Evolutionary conservation across 1,139 yeast species (phyloP).

Genomic region (Blastobotrys raffinosifermentans): DNA sequence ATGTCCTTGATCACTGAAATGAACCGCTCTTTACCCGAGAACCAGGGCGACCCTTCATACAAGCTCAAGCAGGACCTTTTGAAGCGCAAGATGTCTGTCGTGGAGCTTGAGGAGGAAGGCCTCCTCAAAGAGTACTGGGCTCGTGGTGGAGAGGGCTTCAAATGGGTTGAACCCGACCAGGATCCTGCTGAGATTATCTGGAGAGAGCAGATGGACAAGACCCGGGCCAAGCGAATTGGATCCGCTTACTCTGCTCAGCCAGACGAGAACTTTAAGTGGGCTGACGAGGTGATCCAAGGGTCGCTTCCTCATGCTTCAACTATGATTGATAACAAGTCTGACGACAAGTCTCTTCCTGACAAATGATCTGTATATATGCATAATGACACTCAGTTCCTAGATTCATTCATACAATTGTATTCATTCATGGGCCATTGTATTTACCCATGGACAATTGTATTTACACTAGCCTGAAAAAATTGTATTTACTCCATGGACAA

Average conservation of each 20-base stretch:
- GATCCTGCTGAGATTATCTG: constrained; percentile 68
- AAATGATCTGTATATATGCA: too few species aligned
- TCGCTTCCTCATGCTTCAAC: constrained; percentile 30
- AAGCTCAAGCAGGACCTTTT: constrained; percentile 28
- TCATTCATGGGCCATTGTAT: too few species aligned
- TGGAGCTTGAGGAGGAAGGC: constrained; percentile 70
- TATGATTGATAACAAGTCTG: too few species aligned
- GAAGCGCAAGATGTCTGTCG: constrained; percentile 36
- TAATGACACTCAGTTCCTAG: too few species aligned
- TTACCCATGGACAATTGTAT: too few species aligned
- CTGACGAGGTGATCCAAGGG: constrained; percentile 22
- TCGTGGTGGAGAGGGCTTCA: constrained; percentile 66
- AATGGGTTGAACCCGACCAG: constrained; percentile 78
- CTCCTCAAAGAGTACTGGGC: constrained; percentile 61
- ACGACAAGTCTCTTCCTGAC: constrained; percentile 2
- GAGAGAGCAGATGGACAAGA: constrained; percentile 35
- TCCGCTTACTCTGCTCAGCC: constrained; percentile 19
- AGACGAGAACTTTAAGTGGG: constrained; percentile 20
- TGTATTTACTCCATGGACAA: too few species aligned
- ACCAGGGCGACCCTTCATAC: constrained; percentile 34
- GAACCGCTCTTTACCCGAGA: constrained; percentile 41
- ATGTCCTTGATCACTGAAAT: constrained; percentile 60
- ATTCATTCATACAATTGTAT: too few species aligned
- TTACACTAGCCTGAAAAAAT: too few species aligned
- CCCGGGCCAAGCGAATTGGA: constrained; percentile 20